Base-by-base conservation (phyloP, 2,329 filamentous ascomycete genomes). In the Neofusicoccum parvum region DNA sequence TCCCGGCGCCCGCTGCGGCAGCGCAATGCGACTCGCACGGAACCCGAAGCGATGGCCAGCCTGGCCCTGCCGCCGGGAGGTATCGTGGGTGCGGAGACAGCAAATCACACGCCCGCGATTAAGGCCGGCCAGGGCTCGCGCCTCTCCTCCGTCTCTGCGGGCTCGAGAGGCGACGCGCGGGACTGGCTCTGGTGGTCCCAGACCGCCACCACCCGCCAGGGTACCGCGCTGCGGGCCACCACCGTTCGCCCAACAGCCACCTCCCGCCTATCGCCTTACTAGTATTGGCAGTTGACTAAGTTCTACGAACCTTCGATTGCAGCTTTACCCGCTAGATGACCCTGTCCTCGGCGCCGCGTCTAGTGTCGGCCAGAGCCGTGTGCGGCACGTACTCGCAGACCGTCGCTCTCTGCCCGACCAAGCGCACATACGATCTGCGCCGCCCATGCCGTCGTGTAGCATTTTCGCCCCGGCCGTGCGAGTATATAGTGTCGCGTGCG, bases 301-400 rank as follows among this genome's bases (percentile, higher is more conserved):
- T 12, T 65, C 66, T 20, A 65, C 48, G 17, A 50, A 54, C 17
- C 63, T 67, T 67, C 63, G 49, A 39, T 65, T 59, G 23, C 39
- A 59, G 45, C 62, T 11, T 62, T 27, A 7, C 20, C 32, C 43
- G 23, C 59, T 53, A 11, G 32, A 36, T 32, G 10, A 53, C 50
- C 50, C 34, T 53, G 34, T 39, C n/a, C 50, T 37, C 15, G 50
- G 32, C 34, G 50, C 50, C 14, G 14, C 50, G n/a, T 10, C 43
- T n/a, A 56, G 6, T 27, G 32, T 53, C 34, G 37, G 15, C 34
- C 20, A 12, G 5, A 37, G 27, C 32, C 11, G 20, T 12, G 36
- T 32, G 37, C 37, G 32, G 41, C 34, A 49, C 36, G 20, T 14
- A 62, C 32, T 15, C 46, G 10, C 36, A 46, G 17, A 23, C 23